Evolutionary conservation across 805 yeast genomes (phyloP).

Genomic region (Millerago galiae): DNA sequence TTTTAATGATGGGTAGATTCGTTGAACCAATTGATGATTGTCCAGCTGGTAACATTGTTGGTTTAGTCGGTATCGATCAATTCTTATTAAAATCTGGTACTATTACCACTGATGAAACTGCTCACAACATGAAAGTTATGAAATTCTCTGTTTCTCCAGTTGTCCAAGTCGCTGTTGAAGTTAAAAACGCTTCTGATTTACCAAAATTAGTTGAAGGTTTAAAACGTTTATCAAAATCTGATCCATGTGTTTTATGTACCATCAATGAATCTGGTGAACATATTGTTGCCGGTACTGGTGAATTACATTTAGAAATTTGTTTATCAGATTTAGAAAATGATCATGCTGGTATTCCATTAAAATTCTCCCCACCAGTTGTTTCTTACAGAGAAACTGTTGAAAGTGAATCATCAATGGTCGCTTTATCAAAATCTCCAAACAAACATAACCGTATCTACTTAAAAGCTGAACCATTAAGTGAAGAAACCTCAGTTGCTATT

Average conservation of each 20-base stretch:
- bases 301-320: conserved; percentile 98
- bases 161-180: conserved; percentile 99
- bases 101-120: conserved; percentile 89
- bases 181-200: conserved; percentile 98
- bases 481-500: conserved; percentile 87
- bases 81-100: conserved; percentile 99
- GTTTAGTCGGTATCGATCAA: conserved; percentile 99
- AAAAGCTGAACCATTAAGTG: conserved; percentile 93
- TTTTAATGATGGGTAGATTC: conserved; percentile 98
- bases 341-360: conserved; percentile 99
- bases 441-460: conserved; percentile 99
- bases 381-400: conserved; percentile 98
- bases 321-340: conserved; percentile 92
- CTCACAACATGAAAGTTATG: conserved; percentile 99
- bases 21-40: conserved; percentile 98
- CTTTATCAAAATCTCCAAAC: conserved; percentile 99
- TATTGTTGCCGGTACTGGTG: conserved; percentile 99
- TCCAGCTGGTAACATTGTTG: conserved; percentile 99
- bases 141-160: conserved; percentile 99
- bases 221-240: conserved; percentile 99
- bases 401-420: conserved; percentile 88
- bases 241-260: conserved; percentile 91
- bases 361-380: conserved; percentile 96
- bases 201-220: conserved; percentile 99
- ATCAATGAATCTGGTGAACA: conserved; percentile 98